phyloP scores from a whole-genome alignment of 2,329 filamentous ascomycete species.

The Beauveria varroae region DNA sequence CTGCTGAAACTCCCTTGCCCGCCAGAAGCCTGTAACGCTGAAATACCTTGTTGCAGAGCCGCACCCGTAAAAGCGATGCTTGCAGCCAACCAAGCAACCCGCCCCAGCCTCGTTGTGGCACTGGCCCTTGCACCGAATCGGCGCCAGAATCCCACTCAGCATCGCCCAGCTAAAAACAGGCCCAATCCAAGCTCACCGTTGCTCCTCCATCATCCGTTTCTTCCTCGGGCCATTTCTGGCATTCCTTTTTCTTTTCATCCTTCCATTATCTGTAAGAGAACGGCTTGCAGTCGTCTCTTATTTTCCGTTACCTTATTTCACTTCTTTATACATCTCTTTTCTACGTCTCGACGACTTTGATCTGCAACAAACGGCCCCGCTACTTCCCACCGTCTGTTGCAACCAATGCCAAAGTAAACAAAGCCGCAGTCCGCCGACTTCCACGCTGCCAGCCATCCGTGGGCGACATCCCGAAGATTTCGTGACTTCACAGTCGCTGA shows the following conservation, averaged over 20 bases:
- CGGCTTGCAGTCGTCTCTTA: neutral
- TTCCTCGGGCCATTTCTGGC: neutral
- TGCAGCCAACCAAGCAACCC: neutral
- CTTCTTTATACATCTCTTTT: neutral
- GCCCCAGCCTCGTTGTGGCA: conserved; percentile 6
- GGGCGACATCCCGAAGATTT: neutral
- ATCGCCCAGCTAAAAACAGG: conserved; percentile 2
- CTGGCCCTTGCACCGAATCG: conserved; percentile 5
- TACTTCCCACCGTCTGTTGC: neutral
- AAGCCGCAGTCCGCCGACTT: neutral
- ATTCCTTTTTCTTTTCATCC: neutral
- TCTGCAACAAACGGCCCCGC: conserved; percentile 1
- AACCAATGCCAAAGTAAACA: conserved; percentile 10
- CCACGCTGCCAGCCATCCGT: neutral
- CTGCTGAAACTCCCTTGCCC: neutral
- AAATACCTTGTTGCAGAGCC: neutral
- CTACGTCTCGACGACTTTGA: neutral
- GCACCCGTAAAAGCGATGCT: too few species aligned
- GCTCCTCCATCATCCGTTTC: neutral
- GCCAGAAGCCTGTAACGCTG: neutral
- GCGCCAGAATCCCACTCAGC: neutral
- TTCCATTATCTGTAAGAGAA: neutral
- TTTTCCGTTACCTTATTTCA: neutral
- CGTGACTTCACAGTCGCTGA: neutral
- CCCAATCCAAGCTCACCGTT: conserved; percentile 1